Evolutionary conservation across 257 asterid species (phyloP).

Genomic region (Solanum pinnatisectum): DNA sequence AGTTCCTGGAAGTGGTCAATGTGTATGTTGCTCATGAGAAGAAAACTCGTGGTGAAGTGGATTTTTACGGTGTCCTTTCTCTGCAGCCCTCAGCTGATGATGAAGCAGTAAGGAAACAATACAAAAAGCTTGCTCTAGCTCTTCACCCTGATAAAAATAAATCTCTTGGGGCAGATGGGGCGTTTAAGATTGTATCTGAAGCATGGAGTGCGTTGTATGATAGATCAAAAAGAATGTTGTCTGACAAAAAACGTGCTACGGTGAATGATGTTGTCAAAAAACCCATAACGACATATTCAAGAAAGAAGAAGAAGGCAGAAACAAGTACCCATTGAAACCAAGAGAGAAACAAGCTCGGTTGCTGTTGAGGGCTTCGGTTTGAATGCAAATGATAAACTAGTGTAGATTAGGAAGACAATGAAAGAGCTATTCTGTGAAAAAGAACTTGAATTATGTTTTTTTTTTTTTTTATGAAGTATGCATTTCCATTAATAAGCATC

Average conservation of each 20-base stretch:
- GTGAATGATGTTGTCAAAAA: background rate
- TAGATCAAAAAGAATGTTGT: background rate
- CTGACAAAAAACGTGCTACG: background rate
- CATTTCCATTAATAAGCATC: background rate
- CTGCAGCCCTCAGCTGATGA: background rate
- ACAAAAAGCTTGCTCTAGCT: background rate
- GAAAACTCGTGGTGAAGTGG: background rate
- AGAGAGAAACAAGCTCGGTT: no score
- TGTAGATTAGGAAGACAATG: background rate
- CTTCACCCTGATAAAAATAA: background rate
- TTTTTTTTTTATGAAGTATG: background rate
- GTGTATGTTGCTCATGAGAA: background rate
- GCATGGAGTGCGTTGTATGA: background rate
- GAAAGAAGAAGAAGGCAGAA: background rate
- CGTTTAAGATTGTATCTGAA: background rate
- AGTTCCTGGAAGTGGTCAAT: background rate
- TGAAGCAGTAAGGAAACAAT: background rate
- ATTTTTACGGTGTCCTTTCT: background rate
- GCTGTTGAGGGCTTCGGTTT: background rate
- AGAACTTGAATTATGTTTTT: background rate
- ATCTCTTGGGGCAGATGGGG: background rate
- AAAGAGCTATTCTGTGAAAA: background rate
- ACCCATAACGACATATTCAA: background rate
- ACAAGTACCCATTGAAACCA: background rate
- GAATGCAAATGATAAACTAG: background rate